These are phyloP conservation scores for Candida silvicultrix DNA, from an alignment of 805 yeast species.

Conservation along the genomic window DNA sequence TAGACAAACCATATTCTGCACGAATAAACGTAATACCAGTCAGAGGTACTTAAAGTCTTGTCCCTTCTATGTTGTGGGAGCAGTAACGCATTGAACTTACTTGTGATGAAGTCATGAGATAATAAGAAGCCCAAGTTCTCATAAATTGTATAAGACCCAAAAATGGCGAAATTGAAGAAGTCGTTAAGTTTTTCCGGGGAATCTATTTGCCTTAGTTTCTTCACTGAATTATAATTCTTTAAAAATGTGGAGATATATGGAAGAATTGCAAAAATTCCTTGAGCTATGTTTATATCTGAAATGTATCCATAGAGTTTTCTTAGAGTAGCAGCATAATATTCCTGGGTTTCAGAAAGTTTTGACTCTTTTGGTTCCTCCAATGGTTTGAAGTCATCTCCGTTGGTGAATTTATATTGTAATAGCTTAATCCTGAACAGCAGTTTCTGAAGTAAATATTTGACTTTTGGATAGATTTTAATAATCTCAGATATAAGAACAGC, in stretches of 20 bases:
- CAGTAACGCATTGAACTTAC: slow-evolving; percentile 7
- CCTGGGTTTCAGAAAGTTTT: slow-evolving; percentile 4
- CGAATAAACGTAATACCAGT: slow-evolving; percentile 18
- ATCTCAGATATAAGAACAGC: slow-evolving; percentile 9
- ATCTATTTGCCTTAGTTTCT: slow-evolving; percentile 5
- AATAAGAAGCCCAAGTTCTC: slow-evolving; percentile 16
- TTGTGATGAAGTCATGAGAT: slow-evolving; percentile 13
- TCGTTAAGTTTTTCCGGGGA: slow-evolving; percentile 7
- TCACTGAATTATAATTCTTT: slow-evolving; percentile 9
- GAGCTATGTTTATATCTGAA: slow-evolving; percentile 14
- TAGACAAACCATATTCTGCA: slow-evolving; percentile 14
- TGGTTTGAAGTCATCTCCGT: not conserved
- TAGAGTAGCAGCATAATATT: slow-evolving; percentile 3
- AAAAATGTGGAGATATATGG: slow-evolving; percentile 14
- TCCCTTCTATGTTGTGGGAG: slow-evolving; percentile 7
- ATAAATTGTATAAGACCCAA: slow-evolving; percentile 11
- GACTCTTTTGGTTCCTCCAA: not conserved
- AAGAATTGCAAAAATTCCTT: slow-evolving; percentile 13
- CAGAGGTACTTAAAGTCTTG: slow-evolving; percentile 6
- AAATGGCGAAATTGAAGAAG: slow-evolving; percentile 8
- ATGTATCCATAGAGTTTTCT: slow-evolving; percentile 12
- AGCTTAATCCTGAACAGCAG: slow-evolving; percentile 6
- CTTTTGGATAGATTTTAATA: slow-evolving; percentile 12
- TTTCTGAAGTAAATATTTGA: slow-evolving; percentile 7
- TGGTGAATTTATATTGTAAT: not conserved